Evolutionary conservation across 2,329 filamentous ascomycete genomes (phyloP).

Genomic region (Fusarium chuoi): DNA sequence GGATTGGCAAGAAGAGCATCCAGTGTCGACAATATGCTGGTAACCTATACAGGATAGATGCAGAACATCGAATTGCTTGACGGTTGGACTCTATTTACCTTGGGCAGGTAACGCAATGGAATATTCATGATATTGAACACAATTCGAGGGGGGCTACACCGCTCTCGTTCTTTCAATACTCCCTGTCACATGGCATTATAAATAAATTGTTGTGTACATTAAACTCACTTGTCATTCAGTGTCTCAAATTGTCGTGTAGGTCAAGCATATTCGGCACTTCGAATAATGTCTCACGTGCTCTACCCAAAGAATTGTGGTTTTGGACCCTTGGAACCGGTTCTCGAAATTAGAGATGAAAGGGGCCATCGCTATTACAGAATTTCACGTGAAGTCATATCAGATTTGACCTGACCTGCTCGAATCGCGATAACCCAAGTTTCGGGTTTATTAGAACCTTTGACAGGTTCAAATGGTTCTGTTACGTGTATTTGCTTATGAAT

Average conservation of each 20-base stretch:
- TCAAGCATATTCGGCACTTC: background rate
- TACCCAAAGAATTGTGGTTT: background rate
- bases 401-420: background rate
- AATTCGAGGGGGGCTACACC: background rate
- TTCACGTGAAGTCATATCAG: slow-evolving; percentile 9
- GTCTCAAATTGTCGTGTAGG: background rate
- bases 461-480: background rate
- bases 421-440: slow-evolving; percentile 4
- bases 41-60: slow-evolving; percentile 11
- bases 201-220: background rate
- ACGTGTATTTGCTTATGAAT: background rate
- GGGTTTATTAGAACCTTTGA: background rate
- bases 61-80: background rate
- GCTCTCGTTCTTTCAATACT: background rate
- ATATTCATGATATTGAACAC: background rate
- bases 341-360: background rate
- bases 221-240: background rate
- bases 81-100: background rate
- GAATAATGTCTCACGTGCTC: slow-evolving; percentile 5
- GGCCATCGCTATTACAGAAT: background rate
- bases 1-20: background rate
- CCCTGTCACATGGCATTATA: background rate
- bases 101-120: background rate
- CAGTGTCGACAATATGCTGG: background rate
- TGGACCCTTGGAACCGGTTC: background rate